Conservation (phyloP, 208 protist genomes). For the Leishmania arabica region DNA sequence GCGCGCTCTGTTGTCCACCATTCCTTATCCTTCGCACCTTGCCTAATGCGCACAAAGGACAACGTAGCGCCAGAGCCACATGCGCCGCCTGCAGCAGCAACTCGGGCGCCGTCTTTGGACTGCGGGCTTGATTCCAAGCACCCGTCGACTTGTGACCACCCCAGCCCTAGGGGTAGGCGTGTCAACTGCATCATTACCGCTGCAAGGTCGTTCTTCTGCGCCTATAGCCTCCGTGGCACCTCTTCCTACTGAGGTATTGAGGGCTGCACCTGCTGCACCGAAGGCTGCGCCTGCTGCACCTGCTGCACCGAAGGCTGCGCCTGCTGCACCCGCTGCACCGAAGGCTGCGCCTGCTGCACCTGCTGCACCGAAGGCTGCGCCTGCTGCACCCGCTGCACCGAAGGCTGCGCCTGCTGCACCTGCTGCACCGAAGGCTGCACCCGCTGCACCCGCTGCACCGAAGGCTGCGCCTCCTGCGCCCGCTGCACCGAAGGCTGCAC, state of each 20-base stretch:
- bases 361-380: neutral
- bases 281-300: neutral
- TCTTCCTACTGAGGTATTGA: neutral
- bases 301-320: neutral
- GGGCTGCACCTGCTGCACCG: neutral
- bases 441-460: neutral
- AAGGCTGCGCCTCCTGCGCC: neutral
- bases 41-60: neutral
- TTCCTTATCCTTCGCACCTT: too few species aligned
- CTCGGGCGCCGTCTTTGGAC: neutral
- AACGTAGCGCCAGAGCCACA: neutral
- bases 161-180: neutral
- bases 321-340: neutral
- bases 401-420: neutral
- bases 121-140: neutral
- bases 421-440: neutral
- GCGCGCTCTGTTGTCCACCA: neutral
- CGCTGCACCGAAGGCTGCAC: neutral
- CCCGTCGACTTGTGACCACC: neutral
- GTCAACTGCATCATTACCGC: neutral
- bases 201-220: neutral
- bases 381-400: neutral
- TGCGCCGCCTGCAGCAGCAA: conserved; percentile 8
- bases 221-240: neutral
- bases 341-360: conserved; percentile 3